Evolutionary conservation across 2,329 filamentous ascomycete genomes (phyloP).

Genomic region (Fusarium floridanum): DNA sequence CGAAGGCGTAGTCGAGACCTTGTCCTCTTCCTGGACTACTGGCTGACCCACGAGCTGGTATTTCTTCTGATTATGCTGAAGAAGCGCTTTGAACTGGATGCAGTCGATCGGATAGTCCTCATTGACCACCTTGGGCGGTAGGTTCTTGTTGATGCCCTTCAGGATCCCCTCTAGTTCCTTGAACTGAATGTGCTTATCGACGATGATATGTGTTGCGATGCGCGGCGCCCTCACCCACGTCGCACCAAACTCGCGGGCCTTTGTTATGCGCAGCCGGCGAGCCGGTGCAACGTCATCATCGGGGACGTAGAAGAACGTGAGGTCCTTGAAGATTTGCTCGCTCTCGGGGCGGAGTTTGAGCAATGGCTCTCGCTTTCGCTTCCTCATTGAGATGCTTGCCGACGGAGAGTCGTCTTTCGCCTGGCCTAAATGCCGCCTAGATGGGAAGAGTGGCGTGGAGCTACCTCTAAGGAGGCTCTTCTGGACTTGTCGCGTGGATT

Average conservation of each 20-base stretch:
- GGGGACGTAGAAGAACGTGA: constrained; percentile 84
- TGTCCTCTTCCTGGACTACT: constrained; percentile 14
- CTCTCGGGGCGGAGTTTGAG: constrained; percentile 63
- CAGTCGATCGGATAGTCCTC: constrained; percentile 79
- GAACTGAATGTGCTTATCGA: constrained; percentile 77
- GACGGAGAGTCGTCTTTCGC: constrained; percentile 43
- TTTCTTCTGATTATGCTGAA: constrained; percentile 69
- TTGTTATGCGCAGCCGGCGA: constrained; percentile 79
- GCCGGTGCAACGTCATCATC: constrained; percentile 79
- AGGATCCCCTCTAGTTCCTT: constrained; percentile 69
- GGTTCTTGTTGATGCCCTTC: constrained; percentile 30
- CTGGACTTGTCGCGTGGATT: constrained; percentile 35
- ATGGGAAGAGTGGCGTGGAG: constrained; percentile 48
- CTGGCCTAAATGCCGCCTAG: constrained; percentile 20
- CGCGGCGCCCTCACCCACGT: constrained; percentile 72
- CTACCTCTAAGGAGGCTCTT: constrained; percentile 43
- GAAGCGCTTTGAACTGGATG: constrained; percentile 67
- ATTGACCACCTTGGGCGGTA: constrained; percentile 68
- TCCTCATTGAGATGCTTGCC: constrained; percentile 50
- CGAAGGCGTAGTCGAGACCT: neutral
- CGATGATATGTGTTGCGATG: constrained; percentile 81
- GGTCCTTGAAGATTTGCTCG: constrained; percentile 69
- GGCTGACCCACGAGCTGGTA: constrained; percentile 70
- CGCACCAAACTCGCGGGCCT: constrained; percentile 81
- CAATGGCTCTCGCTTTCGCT: constrained; percentile 60